These are phyloP conservation scores for Wallacemonas sp. DNA, from an alignment of 208 protist genomes.

Conservation along the genomic window DNA sequence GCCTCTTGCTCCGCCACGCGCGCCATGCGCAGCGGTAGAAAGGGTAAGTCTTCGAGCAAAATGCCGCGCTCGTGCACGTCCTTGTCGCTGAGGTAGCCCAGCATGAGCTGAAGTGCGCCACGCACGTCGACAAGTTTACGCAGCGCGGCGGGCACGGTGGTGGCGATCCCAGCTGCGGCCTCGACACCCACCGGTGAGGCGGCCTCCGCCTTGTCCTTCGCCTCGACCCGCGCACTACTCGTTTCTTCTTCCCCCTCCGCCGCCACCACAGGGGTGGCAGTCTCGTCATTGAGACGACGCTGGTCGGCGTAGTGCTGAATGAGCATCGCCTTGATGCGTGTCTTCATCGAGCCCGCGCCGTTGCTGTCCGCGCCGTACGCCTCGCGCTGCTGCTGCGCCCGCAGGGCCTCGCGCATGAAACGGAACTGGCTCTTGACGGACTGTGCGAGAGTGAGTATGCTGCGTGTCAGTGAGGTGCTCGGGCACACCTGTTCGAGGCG, in stretches of 20 bases:
- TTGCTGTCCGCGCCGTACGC: slow-evolving; percentile 33
- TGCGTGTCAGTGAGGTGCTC: slow-evolving; percentile 32
- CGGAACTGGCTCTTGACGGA: slow-evolving; percentile 50
- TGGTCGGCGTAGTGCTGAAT: slow-evolving; percentile 31
- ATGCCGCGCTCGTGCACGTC: slow-evolving; percentile 34
- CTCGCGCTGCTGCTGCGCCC: slow-evolving; percentile 35
- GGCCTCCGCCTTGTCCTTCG: not conserved
- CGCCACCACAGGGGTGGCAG: not conserved
- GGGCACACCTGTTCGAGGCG: slow-evolving; percentile 64
- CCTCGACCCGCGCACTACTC: not conserved
- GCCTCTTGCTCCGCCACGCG: slow-evolving; percentile 56
- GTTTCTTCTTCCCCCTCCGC: not conserved
- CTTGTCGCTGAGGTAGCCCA: slow-evolving; percentile 22
- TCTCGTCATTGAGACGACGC: slow-evolving; percentile 9
- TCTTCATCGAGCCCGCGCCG: slow-evolving; percentile 26
- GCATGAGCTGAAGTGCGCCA: slow-evolving; percentile 39
- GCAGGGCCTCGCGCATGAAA: slow-evolving; percentile 26
- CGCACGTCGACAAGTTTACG: slow-evolving; percentile 25
- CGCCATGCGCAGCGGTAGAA: slow-evolving; percentile 51
- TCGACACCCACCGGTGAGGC: not conserved
- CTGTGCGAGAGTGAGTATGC: slow-evolving; percentile 33
- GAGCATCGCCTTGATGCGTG: slow-evolving; percentile 35
- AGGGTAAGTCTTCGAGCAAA: slow-evolving; percentile 57
- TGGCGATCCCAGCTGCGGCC: not conserved
- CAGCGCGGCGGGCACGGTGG: slow-evolving; percentile 5